Evolutionary conservation across 768 basidiomycete species (phyloP), one percentile per base, ranked within the genome.

Genomic region (Phanerochaete carnosa): DNA sequence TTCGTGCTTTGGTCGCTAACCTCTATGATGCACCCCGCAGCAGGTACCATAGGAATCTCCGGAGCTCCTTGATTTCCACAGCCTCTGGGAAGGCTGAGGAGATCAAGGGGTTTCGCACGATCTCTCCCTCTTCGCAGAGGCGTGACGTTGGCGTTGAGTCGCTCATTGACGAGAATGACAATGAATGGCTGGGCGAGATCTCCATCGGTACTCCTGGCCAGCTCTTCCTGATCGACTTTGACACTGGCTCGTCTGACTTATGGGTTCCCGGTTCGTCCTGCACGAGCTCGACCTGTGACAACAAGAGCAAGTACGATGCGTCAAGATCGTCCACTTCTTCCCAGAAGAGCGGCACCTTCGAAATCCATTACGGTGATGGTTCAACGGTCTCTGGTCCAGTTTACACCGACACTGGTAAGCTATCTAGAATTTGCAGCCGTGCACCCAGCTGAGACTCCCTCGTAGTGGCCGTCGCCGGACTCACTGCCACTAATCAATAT

Each of bases 131-230:
- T n/a, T 35, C 69, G 46, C 61, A 62, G 46, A 60, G 64, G 45
- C 62, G 63, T 29, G 59, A 25, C 28, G 49, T 64, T 58, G 60
- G 54, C 45, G 63, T 61, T 9, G 75, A 76, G 65, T 13, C 68
- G 1, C 64, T 76, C 15, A 76, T 70, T 6, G 75, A 76, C 64
- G 72, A 76, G 60, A 62, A 74, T 9, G 57, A 67, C 54, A 74
- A 76, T 52, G 50, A 77, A 57, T 80, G 80, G 79, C 71, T 75
- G 8, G 79, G 78, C 30, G 64, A 66, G 29, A 72, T 80, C 58
- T 65, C 72, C 22, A 76, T 55, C 35, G 54, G 54, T 35, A 66
- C 59, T 8, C 61, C 64, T 9, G 57, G 58, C 11, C 67, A 66
- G 60, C 45, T 28, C 12, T 55, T 65, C 58, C 32, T 59, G 25